A percentile compares a stretch with the other conserved stretches of the same genome.
phyloP scores from a whole-genome alignment of 306 rosid species.

The Quercus dentata region DNA sequence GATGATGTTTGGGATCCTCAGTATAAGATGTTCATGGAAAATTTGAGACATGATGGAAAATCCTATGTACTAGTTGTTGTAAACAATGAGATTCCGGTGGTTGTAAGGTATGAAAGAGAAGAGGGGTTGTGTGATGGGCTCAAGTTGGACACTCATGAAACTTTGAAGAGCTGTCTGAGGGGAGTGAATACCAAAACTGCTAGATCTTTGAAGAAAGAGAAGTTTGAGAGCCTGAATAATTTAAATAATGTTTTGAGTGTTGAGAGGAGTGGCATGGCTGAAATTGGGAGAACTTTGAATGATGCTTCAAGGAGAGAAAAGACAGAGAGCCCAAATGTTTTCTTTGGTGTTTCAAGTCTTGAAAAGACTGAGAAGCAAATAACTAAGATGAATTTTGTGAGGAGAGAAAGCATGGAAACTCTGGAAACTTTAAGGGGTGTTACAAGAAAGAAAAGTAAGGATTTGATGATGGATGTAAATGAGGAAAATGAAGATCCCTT shows the following conservation, averaged over 20 bases:
- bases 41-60: slow-evolving; percentile 27
- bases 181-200: slow-evolving; percentile 2
- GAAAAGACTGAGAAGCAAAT: neutral
- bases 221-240: neutral
- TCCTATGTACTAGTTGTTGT: slow-evolving; percentile 21
- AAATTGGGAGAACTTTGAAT: neutral
- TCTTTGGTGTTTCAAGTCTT: neutral
- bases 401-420: too few relatives aligned
- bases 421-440: neutral
- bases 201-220: neutral
- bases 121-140: slow-evolving; percentile 5
- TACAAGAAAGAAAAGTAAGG: neutral
- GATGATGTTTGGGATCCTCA: slow-evolving; percentile 25
- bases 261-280: neutral
- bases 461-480: neutral
- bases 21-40: slow-evolving; percentile 29
- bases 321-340: neutral
- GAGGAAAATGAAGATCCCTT: neutral
- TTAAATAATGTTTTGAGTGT: neutral
- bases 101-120: slow-evolving; percentile 27
- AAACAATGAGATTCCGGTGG: slow-evolving; percentile 3
- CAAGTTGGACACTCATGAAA: neutral
- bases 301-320: neutral
- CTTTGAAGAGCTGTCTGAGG: neutral
- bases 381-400: neutral